Evolutionary conservation across 129 eudicot species (phyloP), one percentile per base, ranked within the genome.

Genomic region (Lactuca sativa): DNA sequence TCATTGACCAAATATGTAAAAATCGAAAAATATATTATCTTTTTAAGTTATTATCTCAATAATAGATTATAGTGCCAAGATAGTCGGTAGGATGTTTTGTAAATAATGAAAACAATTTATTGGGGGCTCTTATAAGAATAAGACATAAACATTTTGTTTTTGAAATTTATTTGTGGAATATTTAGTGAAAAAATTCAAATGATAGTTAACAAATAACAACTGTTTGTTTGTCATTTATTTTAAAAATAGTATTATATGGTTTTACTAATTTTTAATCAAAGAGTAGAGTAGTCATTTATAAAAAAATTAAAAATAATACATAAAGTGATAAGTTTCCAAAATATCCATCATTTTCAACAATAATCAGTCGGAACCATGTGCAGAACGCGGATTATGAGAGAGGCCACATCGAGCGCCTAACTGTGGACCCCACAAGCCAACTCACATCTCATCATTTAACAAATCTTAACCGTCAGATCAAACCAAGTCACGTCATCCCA

Each of bases 361-460:
- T 34, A 18, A 25, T 18, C n/a, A 36, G 40, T 47, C 13, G 54
- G 25, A 36, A 34, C 69, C 77, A 72, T 61, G 69, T 72, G 67
- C 51, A 0, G 12, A 59, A 32, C 59, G 54, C 62, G 40, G 53
- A 61, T 61, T 34, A 61, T 61, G 61, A 72, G 69, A 61, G 53
- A 36, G 55, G 44, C 77, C 53, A 51, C 54, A 72, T 72, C 55
- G 40, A 52, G 52, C 62, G 37, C 76, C 60, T 11, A 71, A 58
- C 25, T 34, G 7, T 37, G 62, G 62, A 15, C 37, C 73, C 73
- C 62, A 68, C 52, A 36, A 54, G 16, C 64, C 74, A 56, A n/a
- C 64, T 69, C 74, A 69, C 55, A 31, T 31, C 21, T 30, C 49
- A 65, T 74, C 18, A 74, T 56, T 74, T 31, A 74, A 34, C 41